phyloP scores from a whole-genome alignment of 441 rosid species.

The Flueggea neowawraea region DNA sequence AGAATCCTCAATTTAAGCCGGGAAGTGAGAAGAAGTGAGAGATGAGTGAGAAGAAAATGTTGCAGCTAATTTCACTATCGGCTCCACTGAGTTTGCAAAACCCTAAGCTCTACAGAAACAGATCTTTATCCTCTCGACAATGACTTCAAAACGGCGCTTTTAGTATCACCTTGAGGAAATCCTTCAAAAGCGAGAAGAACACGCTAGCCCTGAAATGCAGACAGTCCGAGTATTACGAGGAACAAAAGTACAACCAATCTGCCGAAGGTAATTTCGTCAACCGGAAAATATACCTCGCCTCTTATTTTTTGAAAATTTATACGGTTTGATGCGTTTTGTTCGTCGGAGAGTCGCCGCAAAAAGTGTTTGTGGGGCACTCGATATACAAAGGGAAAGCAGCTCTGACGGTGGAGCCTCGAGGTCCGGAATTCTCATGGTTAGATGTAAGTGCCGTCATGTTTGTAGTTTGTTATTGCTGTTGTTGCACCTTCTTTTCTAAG shows the following conservation, averaged over 20 bases:
- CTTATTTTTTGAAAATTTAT: neutral
- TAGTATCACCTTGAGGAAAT: neutral
- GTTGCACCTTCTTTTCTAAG: neutral
- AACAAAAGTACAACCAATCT: constrained; percentile 22
- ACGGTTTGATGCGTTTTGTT: neutral
- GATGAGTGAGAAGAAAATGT: constrained; percentile 30
- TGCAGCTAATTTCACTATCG: constrained; percentile 38
- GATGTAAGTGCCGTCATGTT: constrained; percentile 38
- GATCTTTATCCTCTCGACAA: constrained; percentile 11
- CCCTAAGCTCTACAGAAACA: constrained; percentile 20
- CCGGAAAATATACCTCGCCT: neutral
- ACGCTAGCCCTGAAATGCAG: constrained; percentile 50
- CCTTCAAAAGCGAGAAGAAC: neutral
- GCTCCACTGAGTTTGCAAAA: constrained; percentile 23
- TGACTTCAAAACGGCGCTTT: neutral
- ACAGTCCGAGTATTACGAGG: constrained; percentile 57
- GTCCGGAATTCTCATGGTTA: constrained; percentile 77
- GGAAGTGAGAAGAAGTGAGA: too few species aligned
- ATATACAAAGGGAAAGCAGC: constrained; percentile 98
- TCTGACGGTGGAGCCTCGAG: constrained; percentile 72
- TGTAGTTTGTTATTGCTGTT: neutral
- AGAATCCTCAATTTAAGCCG: too few species aligned
- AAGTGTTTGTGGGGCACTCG: constrained; percentile 73
- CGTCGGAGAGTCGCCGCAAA: constrained; percentile 43
- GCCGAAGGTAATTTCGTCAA: constrained; percentile 22